Evolutionary conservation across 192 early-diverging fungal species (phyloP).

Genomic region (Geranomyces variabilis): DNA sequence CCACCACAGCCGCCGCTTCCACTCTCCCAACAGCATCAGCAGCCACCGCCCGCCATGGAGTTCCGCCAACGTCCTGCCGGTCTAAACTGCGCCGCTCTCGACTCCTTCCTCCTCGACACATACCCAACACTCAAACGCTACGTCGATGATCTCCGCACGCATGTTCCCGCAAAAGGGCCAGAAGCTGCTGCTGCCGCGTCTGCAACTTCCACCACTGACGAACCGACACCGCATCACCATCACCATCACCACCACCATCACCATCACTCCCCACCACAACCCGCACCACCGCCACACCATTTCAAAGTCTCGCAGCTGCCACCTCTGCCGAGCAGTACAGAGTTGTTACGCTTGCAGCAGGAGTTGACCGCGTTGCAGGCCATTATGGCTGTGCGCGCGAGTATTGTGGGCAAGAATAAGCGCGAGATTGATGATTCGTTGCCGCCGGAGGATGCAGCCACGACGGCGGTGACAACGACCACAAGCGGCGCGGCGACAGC

Average conservation of each 20-base stretch:
- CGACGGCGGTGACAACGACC: neutral
- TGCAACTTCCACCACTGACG: neutral
- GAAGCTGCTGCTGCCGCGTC: neutral
- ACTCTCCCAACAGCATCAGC: no score
- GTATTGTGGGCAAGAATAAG: slow-evolving; percentile 8
- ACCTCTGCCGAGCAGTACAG: slow-evolving; percentile 21
- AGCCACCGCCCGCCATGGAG: no score
- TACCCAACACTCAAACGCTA: slow-evolving; percentile 15
- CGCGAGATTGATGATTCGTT: slow-evolving; percentile 8
- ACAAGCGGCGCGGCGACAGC: neutral
- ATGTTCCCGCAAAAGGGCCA: neutral
- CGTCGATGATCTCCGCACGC: slow-evolving; percentile 2
- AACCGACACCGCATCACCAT: slow-evolving; percentile 1
- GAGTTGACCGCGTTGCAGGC: neutral
- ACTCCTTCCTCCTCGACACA: neutral
- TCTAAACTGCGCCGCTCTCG: neutral
- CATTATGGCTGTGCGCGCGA: neutral
- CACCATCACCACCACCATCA: slow-evolving; percentile 8
- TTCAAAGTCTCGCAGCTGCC: slow-evolving; percentile 19
- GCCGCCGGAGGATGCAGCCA: neutral
- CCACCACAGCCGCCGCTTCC: no score
- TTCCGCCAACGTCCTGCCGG: neutral
- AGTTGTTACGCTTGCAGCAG: slow-evolving; percentile 16
- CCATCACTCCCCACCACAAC: neutral
- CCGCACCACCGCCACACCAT: neutral